Conservation (phyloP, 257 asterid genomes). For the Fraxinus cuspidata region DNA sequence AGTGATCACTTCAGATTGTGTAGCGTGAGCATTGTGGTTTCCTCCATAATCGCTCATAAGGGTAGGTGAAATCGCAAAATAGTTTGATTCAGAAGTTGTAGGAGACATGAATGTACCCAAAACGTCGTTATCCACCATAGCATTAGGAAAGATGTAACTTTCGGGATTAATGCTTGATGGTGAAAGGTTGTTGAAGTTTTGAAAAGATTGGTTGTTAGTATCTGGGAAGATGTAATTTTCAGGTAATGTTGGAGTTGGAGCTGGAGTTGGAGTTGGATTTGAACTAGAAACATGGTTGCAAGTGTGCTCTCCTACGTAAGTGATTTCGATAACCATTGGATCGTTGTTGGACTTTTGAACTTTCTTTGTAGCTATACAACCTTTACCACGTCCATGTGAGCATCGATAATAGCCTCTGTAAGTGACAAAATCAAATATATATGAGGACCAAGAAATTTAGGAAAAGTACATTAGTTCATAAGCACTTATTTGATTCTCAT, state of each 20-base stretch:
- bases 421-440: background rate
- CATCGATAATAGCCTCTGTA: constrained; percentile 57
- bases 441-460: background rate
- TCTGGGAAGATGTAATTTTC: constrained; percentile 18
- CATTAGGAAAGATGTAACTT: no score
- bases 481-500: no score
- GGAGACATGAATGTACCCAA: constrained; percentile 28
- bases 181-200: no score
- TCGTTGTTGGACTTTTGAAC: constrained; percentile 51
- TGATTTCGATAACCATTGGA: constrained; percentile 34
- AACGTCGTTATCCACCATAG: constrained; percentile 20
- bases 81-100: constrained; percentile 22
- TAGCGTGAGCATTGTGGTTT: constrained; percentile 25
- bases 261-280: constrained; percentile 18
- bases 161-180: no score
- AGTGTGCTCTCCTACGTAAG: constrained; percentile 46
- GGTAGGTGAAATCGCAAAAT: constrained; percentile 27
- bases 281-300: constrained; percentile 27
- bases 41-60: constrained; percentile 25
- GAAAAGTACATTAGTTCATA: no score
- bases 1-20: constrained; percentile 25
- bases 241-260: constrained; percentile 23
- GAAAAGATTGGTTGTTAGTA: no score
- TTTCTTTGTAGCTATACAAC: constrained; percentile 50
- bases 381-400: constrained; percentile 33